Evolutionary conservation across 305 asterid species (phyloP).

Genomic region (Fraxinus floribunda): DNA sequence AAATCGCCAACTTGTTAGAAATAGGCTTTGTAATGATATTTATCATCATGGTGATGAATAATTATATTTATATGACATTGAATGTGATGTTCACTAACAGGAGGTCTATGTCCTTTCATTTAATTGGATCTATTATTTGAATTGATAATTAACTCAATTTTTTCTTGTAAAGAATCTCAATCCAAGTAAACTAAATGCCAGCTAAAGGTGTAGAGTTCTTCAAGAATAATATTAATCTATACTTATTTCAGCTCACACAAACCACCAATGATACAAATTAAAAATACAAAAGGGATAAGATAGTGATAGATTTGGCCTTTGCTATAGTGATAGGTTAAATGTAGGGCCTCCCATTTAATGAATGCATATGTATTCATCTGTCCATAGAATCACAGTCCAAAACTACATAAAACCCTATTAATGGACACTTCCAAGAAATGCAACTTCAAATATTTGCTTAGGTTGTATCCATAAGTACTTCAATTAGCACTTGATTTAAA

Average conservation of each 20-base stretch:
- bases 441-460: background rate
- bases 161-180: background rate
- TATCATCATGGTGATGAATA: too few species aligned
- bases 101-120: background rate
- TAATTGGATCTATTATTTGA: background rate
- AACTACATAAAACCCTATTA: background rate
- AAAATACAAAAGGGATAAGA: background rate
- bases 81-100: too few species aligned
- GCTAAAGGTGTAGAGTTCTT: background rate
- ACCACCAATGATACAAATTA: background rate
- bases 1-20: background rate
- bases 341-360: background rate
- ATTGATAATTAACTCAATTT: background rate
- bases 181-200: background rate
- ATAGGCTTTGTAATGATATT: background rate
- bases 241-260: background rate
- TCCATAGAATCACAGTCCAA: background rate
- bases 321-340: background rate
- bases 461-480: background rate
- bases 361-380: background rate
- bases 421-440: background rate
- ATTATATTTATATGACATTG: too few species aligned
- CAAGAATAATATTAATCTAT: background rate
- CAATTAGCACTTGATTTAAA: background rate
- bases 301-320: background rate